Evolutionary conservation across 1,284 basidiomycete species (phyloP), one percentile per base, ranked within the genome.

Genomic region (Athelia sp.): DNA sequence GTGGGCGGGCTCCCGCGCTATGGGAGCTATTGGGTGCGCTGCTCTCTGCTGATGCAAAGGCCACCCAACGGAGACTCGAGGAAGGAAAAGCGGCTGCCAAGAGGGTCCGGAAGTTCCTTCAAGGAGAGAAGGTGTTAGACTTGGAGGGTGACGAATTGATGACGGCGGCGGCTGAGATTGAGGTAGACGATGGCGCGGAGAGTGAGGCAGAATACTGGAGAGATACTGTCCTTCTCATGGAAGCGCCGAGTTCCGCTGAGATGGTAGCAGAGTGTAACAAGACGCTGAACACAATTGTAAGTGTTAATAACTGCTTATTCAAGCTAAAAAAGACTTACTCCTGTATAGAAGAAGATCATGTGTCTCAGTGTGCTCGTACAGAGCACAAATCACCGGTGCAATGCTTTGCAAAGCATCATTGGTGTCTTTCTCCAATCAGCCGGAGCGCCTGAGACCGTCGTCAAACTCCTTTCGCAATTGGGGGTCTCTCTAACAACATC

Each of bases 21-120:
- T 56, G 54, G 52, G 43, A 49, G 11, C 40, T 49, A 11, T 15
- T 49, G n/a, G 47, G 38, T 10, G 8, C 43, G 14, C 35, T 49
- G 36, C 38, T 49, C 14, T 49, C 19, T 38, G 47, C 19, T 15
- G 22, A 26, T 18, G 31, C 23, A 14, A 38, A 15, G n/a, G 14
- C 6, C 4, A 43, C 38, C 10, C 38, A 40, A 21, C 26, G 26
- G 26, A 29, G 26, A 13, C 26, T 29, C 13, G 26, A 29, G 26
- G 26, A 13, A 29, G 26, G 26, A 13, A 29, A 29, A 13, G 26
- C 26, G 26, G 26, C 26, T 13, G 26, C 26, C 6, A 29, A 29
- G 26, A 40, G 36, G 19, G 19, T 40, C 36, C n/a, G n/a, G 19
- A 40, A 40, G 36, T 21, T 29, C 13, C 26, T 29, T 29, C 26